Base-by-base conservation (phyloP, 306 rosid genomes). In the Medicago arabica region DNA sequence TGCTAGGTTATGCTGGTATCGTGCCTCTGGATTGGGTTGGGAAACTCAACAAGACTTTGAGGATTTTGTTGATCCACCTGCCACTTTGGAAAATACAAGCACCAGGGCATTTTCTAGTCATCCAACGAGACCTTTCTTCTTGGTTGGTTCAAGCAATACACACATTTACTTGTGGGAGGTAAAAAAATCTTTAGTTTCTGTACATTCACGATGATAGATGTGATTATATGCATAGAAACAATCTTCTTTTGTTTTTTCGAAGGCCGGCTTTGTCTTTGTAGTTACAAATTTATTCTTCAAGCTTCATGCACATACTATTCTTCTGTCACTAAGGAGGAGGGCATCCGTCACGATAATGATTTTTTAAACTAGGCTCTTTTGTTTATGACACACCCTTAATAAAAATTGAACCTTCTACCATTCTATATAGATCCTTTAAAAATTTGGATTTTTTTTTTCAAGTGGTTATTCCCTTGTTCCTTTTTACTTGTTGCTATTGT, bases 111-210 rank as follows among this genome's bases (percentile, higher is more conserved):
- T 92, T 65, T 94, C 93, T 70, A 87, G 92, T 85, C 97, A 94
- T 85, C 97, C 97, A 16, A 88, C 88, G 76, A 86, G 88, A 82
- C 97, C 98, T 65, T 83, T 90, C 81, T 92, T 94, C 90, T 92
- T 94, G 87, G 97, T 83, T 89, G 98, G 97, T 80, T 94, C 98
- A 71, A 88, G 90, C 85, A 92, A 94, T 80, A 92, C 97, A 63
- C 96, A 90, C 86, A 81, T 92, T 76, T 89, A 92, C 86, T 82
- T 94, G 78, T 94, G 98, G 98, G 93, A 94, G 98, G 97, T 94
- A 81, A 62, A 65, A 59, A 77, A 74, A 69, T 77, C 53, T 80
- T 69, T 39, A 64, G 65, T 76, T 80, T 28, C 67, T 57, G 43
- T 77, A n/a, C 68, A 46, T 78, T 18, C 73, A 13, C 23, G 66